Conservation (phyloP, 176 grass and related monocot species). For the Lolium rigidum region DNA sequence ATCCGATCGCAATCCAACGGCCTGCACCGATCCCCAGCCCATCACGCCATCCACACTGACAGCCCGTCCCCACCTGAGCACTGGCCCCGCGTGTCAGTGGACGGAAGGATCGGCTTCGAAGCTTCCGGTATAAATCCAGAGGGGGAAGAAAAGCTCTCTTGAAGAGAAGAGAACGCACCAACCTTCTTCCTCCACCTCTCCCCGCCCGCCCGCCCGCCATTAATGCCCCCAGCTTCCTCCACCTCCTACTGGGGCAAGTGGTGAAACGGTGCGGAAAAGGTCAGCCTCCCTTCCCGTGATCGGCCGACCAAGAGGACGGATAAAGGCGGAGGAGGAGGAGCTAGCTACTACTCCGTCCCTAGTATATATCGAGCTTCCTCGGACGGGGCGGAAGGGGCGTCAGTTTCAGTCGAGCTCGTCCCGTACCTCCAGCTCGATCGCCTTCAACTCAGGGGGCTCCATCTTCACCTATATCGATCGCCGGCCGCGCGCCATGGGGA, state of each 20-base stretch:
- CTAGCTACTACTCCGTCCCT: no score
- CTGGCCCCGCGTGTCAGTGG: background rate
- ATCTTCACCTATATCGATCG: no score
- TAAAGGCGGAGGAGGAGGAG: background rate
- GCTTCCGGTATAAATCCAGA: background rate
- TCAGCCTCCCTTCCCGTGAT: background rate
- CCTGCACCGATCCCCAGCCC: background rate
- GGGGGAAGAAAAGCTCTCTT: background rate
- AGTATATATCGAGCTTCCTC: background rate
- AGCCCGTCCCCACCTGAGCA: accelerated
- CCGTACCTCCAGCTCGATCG: no score
- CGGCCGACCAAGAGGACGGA: background rate
- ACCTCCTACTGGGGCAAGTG: slow-evolving; percentile 15
- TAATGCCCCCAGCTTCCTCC: background rate
- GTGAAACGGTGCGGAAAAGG: background rate
- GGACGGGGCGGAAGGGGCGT: background rate
- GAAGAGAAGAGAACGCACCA: background rate
- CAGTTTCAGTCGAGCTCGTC: background rate
- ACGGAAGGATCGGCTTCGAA: background rate
- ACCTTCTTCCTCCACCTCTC: background rate
- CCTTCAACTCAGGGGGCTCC: no score
- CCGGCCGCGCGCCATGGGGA: slow-evolving; percentile 54
- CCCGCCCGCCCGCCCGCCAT: slow-evolving; percentile 1
- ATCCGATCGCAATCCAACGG: background rate
- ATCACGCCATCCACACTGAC: background rate